Percentiles rank a stretch among this genome's conserved stretches.
phyloP scores from a whole-genome alignment of 1,284 basidiomycete genomes.

The Trichosporon coremiiforme region DNA sequence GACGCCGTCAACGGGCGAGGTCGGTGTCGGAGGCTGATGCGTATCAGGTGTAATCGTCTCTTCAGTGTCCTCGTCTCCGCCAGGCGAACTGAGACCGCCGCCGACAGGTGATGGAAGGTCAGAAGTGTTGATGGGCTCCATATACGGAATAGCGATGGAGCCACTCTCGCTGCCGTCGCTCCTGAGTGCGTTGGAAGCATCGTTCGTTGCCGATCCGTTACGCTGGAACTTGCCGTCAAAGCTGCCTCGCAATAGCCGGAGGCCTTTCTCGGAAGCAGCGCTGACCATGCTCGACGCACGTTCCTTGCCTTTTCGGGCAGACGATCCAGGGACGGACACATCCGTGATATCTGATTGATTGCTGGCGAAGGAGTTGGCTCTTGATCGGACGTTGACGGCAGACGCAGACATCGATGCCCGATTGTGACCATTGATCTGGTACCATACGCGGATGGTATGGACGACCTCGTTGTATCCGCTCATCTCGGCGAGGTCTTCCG shows the following conservation, averaged over 20 bases:
- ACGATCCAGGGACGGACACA: not conserved
- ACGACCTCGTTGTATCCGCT: slow-evolving; percentile 57
- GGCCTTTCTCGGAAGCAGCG: slow-evolving; percentile 37
- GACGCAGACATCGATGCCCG: slow-evolving; percentile 16
- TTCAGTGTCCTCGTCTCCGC: slow-evolving; percentile 21
- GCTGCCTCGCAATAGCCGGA: slow-evolving; percentile 24
- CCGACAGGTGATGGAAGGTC: slow-evolving; percentile 6
- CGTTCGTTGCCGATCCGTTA: slow-evolving; percentile 36
- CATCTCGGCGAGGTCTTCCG: slow-evolving; percentile 60
- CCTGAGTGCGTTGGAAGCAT: not conserved
- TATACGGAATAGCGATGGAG: not conserved
- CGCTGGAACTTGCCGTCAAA: slow-evolving; percentile 33
- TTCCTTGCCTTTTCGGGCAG: slow-evolving; percentile 46
- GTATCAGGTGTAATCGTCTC: not conserved
- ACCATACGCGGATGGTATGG: slow-evolving; percentile 52
- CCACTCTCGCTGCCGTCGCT: slow-evolving; percentile 15
- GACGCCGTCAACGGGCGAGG: not conserved
- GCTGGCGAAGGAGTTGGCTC: slow-evolving; percentile 24
- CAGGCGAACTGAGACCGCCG: slow-evolving; percentile 25
- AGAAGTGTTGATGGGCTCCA: slow-evolving; percentile 3
- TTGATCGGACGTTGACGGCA: not conserved
- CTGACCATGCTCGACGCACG: slow-evolving; percentile 43
- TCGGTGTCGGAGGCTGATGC: not conserved
- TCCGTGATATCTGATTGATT: slow-evolving; percentile 3
- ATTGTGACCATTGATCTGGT: slow-evolving; percentile 39